Base-by-base conservation (phyloP, 2,329 filamentous ascomycete genomes). In the Bipolaris bicolor region DNA sequence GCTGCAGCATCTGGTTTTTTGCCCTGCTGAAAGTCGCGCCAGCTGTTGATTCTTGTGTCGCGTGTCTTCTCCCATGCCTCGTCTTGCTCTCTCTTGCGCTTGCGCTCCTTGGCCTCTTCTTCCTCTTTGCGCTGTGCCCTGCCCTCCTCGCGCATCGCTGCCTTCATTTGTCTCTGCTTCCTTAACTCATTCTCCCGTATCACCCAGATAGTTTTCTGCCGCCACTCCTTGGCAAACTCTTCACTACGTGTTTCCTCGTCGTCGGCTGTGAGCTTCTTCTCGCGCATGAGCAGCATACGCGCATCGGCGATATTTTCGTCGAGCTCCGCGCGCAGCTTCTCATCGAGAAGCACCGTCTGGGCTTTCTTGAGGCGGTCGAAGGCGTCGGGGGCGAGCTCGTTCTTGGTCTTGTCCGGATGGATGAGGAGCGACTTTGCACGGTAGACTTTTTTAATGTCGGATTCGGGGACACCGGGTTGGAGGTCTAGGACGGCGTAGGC, bases 381-480 rank as follows among this genome's bases (percentile, higher is more conserved):
- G 64, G 95, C 95, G 70, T 98, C 95, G 3, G 95, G 94, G 0
- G 95, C 95, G 47, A 83, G 86, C 0, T 92, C 89, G 74, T 99
- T 98, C 72, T 88, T 88, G 55, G 95, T 97, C 78, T 99, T 99
- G 82, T 99, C 95, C 6, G 95, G 95, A 81, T 99, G 95, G 81
- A 99, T 98, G 47, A 99, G 88, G 55, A 99, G 88, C n/a, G 95
- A 99, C 79, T 97, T 98, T 71, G 92, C 93, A 82, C 95, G 93
- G 81, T 98, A 99, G 66, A 86, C 86, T 67, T 89, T 82, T 80
- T 97, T 98, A 83, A 99, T 98, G 80, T 98, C 95, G 58, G 91
- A 93, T 69, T 98, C 94, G 54, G 95, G 88, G 18, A 98, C 92
- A 73, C 95, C 95, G 3, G 95, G 95, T 76, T 97, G 92, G 44